phyloP scores from a whole-genome alignment of 1,139 yeast species.

The Debaryomyces subglobosus region DNA sequence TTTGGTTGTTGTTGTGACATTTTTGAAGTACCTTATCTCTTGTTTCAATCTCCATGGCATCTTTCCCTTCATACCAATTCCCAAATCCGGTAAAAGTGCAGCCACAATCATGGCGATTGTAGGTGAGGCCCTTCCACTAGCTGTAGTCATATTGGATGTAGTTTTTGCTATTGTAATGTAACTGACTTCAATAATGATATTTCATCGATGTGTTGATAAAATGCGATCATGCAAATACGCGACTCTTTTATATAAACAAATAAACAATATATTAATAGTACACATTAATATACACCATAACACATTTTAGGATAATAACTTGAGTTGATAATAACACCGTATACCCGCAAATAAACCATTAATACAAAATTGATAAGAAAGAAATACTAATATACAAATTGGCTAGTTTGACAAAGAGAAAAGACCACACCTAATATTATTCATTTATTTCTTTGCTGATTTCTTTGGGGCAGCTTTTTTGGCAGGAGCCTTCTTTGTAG shows the following conservation, averaged over 20 bases:
- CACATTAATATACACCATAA: constrained; percentile 8
- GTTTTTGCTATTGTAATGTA: not conserved
- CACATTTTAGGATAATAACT: not conserved
- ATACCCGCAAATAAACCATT: constrained; percentile 6
- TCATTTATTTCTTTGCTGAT: constrained; percentile 17
- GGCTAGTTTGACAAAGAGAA: not conserved
- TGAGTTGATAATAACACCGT: not conserved
- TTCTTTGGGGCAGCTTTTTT: constrained; percentile 28
- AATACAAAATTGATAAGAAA: constrained; percentile 5
- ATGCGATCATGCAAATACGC: not conserved
- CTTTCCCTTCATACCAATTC: constrained; percentile 81
- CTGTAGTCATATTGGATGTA: not conserved
- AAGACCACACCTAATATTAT: not conserved
- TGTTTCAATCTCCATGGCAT: constrained; percentile 87
- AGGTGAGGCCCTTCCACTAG: not conserved
- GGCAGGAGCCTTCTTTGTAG: constrained; percentile 18
- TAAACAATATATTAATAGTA: constrained; percentile 6
- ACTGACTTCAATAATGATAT: not conserved
- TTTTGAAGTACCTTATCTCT: constrained; percentile 84
- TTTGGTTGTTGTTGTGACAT: constrained; percentile 58
- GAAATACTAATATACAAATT: constrained; percentile 7
- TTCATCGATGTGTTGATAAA: not conserved
- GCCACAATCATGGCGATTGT: constrained; percentile 77
- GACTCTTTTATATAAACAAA: not conserved
- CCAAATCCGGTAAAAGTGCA: constrained; percentile 75